A percentile compares a stretch with the other conserved stretches of the same genome.
phyloP scores from a whole-genome alignment of 1,139 yeast genomes.

The Petasospora rhodanensis region DNA sequence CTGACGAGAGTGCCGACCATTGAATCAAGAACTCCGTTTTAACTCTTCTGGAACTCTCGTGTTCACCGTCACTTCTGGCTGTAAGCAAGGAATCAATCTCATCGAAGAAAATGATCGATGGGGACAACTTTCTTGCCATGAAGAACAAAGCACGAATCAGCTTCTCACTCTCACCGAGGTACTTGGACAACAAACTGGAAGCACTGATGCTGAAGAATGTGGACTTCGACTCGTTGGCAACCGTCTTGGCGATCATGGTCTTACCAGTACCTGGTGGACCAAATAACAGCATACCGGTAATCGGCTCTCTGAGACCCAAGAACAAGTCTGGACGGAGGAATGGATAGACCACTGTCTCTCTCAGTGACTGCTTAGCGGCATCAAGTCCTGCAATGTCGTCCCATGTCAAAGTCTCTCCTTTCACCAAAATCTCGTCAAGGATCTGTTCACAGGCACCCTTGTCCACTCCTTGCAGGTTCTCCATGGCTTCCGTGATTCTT shows the following conservation, averaged over 20 bases:
- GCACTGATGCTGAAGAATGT: constrained; percentile 62
- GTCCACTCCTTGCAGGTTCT: constrained; percentile 39
- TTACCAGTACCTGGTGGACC: constrained; percentile 54
- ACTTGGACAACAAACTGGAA: constrained; percentile 57
- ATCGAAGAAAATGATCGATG: constrained; percentile 46
- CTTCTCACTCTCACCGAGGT: constrained; percentile 61
- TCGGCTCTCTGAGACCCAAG: constrained; percentile 58
- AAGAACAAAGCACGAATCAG: constrained; percentile 55
- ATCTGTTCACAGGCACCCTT: constrained; percentile 38
- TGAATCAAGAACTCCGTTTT: constrained; percentile 61
- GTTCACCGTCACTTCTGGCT: constrained; percentile 48
- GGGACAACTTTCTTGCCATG: constrained; percentile 47
- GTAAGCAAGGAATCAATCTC: constrained; percentile 61
- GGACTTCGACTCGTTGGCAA: constrained; percentile 61
- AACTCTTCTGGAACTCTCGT: constrained; percentile 47
- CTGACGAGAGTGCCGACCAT: constrained; percentile 60
- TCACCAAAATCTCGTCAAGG: constrained; percentile 46
- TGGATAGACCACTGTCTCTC: constrained; percentile 66
- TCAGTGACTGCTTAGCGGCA: constrained; percentile 51
- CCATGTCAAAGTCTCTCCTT: constrained; percentile 58
- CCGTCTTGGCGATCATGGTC: constrained; percentile 61
- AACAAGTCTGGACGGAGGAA: constrained; percentile 60
- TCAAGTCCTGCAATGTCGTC: constrained; percentile 60
- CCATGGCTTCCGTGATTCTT: constrained; percentile 19
- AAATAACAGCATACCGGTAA: constrained; percentile 58